Percentiles rank a stretch among this genome's conserved stretches.
Evolutionary conservation across 2,329 filamentous ascomycete genomes (phyloP).

Genomic region (Penicillium janthinellum): DNA sequence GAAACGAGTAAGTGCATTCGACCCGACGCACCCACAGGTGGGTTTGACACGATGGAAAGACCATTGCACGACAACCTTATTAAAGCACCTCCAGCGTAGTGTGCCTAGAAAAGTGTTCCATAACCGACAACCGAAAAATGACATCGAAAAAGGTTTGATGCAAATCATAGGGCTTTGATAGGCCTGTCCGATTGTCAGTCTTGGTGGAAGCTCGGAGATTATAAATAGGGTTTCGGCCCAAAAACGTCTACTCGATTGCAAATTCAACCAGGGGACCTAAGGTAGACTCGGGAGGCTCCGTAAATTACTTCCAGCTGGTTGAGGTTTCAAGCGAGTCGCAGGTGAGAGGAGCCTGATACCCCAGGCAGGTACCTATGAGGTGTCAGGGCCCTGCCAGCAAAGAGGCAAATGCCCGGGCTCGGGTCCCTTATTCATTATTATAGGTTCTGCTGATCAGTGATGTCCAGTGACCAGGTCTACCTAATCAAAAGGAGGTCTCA

Average conservation of each 20-base stretch:
- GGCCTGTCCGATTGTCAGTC: background rate
- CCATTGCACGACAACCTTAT: background rate
- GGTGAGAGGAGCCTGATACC: no score
- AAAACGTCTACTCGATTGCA: background rate
- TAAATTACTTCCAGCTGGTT: background rate
- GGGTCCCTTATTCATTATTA: no score
- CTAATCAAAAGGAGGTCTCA: no score
- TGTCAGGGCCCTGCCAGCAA: no score
- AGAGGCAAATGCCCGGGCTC: no score
- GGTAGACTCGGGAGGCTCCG: background rate
- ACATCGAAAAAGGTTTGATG: background rate
- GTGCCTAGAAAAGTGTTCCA: background rate
- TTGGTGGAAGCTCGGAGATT: background rate
- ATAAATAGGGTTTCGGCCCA: background rate
- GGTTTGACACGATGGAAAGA: background rate
- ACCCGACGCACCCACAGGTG: background rate
- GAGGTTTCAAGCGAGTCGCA: no score
- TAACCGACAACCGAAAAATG: background rate
- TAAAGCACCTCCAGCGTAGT: background rate
- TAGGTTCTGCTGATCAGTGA: no score
- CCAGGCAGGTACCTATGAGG: no score
- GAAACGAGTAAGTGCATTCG: background rate
- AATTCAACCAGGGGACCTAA: background rate
- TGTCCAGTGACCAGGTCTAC: no score
- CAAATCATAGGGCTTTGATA: background rate